Evolutionary conservation across 805 yeast species (phyloP).

Genomic region (Torulaspora microellipsoides): DNA sequence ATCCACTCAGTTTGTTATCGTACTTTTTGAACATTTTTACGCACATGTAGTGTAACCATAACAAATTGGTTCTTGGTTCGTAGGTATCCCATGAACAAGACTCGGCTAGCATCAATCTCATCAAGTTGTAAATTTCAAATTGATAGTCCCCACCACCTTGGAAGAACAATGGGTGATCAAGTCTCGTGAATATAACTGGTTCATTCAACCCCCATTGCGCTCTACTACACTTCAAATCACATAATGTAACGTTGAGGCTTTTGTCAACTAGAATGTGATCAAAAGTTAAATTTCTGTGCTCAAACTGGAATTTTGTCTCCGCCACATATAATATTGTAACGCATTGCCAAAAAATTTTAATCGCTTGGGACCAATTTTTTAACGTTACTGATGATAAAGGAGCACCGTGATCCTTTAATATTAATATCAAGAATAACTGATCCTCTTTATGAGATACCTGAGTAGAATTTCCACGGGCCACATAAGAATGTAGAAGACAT

Average conservation of each 20-base stretch:
- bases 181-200: slow-evolving; percentile 44
- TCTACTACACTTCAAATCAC: slow-evolving; percentile 56
- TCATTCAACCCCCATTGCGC: slow-evolving; percentile 11
- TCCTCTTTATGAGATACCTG: slow-evolving; percentile 7
- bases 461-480: slow-evolving; percentile 11
- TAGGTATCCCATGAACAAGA: slow-evolving; percentile 25
- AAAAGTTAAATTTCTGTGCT: slow-evolving; percentile 68
- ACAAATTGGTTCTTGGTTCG: slow-evolving; percentile 46
- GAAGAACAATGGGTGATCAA: slow-evolving; percentile 62
- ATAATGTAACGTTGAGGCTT: slow-evolving; percentile 43
- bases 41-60: slow-evolving; percentile 63
- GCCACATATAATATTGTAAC: slow-evolving; percentile 46
- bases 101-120: slow-evolving; percentile 38
- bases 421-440: slow-evolving; percentile 17
- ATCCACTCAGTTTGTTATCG: slow-evolving; percentile 8
- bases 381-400: slow-evolving; percentile 16
- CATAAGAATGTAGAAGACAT: slow-evolving; percentile 21
- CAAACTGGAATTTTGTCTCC: slow-evolving; percentile 52
- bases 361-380: slow-evolving; percentile 23
- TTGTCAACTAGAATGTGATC: slow-evolving; percentile 52
- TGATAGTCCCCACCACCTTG: slow-evolving; percentile 57
- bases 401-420: slow-evolving; percentile 29
- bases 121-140: slow-evolving; percentile 54
- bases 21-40: slow-evolving; percentile 42
- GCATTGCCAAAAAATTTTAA: slow-evolving; percentile 50